Evolutionary conservation across 2,329 filamentous ascomycete species (phyloP), one percentile per base, ranked within the genome.

Genomic region (Pseudogymnoascus sp.): DNA sequence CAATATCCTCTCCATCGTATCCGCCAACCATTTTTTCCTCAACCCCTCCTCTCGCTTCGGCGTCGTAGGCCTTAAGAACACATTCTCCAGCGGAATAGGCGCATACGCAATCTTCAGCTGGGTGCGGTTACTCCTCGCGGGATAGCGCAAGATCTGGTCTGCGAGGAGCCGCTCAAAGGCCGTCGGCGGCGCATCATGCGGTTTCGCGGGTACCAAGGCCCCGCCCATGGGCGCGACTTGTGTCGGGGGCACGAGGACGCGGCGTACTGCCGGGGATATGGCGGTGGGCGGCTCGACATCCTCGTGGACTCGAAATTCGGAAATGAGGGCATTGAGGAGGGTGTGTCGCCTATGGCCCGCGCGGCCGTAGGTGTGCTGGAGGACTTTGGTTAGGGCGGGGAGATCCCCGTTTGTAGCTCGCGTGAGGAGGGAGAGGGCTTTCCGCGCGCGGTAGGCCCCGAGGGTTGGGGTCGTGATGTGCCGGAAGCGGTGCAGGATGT

Each of bases 401-500:
- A 75, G 64, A 65, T 83, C 76, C 35, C 84, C 84, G 10, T 74
- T 70, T 66, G 82, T 82, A 66, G 83, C 83, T 2, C 81, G 80
- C 35, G 79, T 77, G 0, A 88, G 73, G 10, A 73, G 75, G 37
- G 78, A 78, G 18, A 84, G 74, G n/a, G 73, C 68, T 23, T 75
- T 71, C 53, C 74, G 72, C 1, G 78, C 82, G 23, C 77, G 70
- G 10, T 74, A 71, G 16, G 81, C 38, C 12, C 4, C 70, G 65
- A 31, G 67, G 62, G 28, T 73, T 69, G 64, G 77, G 67, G 11
- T 68, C 25, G 3, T 67, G 71, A 65, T 78, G 73, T 72, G 72
- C n/a, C 76, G 77, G 68, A 84, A 86, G 35, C 77, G 77, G 6
- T 67, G 64, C 60, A 75, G 73, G 53, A 86, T 79, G 35, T 75